Evolutionary conservation across 2,329 filamentous ascomycete species (phyloP), one percentile per base, ranked within the genome.

Genomic region (Pyrenochaeta sp.): DNA sequence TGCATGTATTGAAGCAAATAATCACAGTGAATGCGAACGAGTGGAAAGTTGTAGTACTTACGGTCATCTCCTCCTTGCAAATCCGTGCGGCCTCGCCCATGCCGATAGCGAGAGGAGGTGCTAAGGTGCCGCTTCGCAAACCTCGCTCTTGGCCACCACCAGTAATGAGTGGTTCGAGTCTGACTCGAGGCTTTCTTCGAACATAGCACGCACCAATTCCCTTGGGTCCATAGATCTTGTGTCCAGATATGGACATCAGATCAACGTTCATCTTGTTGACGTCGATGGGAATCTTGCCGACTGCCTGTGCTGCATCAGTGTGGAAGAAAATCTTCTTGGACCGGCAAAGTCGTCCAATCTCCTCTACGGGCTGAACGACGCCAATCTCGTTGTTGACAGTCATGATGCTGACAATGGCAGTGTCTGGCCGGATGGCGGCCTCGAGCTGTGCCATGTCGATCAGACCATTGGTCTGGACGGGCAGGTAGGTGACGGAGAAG

Each of bases 381-480:
- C 94, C 94, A 63, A 99, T 97, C 75, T 99, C 94, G 72, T 99
- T 99, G 79, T 99, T 99, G 65, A 99, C 94, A 1, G 94, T 86
- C 94, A 99, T 99, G 73, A 99, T 89, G 68, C 92, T 96, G 72
- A 97, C 92, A 20, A 99, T 77, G 29, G 85, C 86, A 10, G 94
- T 99, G 48, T 97, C 92, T 1, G 92, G 92, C 48, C 89, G 85
- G 51, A 99, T 95, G 17, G 93, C 90, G 15, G 86, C 88, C 74
- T 95, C 88, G 20, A 99, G 82, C 59, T 94, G 84, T 28, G 88
- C 81, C 78, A 99, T 82, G 57, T 87, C 83, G 62, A 99, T 79
- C 55, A 97, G 76, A n/a, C 94, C 94, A 57, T 90, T 93, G 64
- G 75, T 82, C 73, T 92, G 83, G 4, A 99, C 94, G 3, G 94